Evolutionary conservation across 352 stramenopile species (phyloP).

Genomic region (Bremia lactucae): DNA sequence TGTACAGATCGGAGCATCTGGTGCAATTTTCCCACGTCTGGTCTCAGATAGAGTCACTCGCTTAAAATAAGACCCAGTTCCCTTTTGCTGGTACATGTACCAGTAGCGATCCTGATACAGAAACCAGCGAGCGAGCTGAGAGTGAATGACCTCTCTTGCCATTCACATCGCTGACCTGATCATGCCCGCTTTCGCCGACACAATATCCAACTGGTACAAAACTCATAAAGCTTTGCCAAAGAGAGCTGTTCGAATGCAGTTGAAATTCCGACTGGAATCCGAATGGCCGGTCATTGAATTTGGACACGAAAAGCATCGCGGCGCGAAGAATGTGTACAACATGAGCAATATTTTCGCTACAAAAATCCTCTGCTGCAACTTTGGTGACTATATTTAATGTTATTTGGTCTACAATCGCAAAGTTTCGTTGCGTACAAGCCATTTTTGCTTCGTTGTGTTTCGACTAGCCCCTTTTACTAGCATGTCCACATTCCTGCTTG

Average conservation of each 20-base stretch:
- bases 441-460: conserved; percentile 43
- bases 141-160: conserved; percentile 39
- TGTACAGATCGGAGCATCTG: conserved; percentile 43
- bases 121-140: conserved; percentile 38
- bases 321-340: conserved; percentile 54
- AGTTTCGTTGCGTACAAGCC: conserved; percentile 32
- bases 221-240: conserved; percentile 3
- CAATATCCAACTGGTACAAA: conserved; percentile 9
- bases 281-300: conserved; percentile 30
- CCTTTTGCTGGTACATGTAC: neutral
- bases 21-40: too few species aligned
- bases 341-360: conserved; percentile 55
- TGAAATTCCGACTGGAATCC: too few species aligned
- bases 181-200: conserved; percentile 11
- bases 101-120: conserved; percentile 19
- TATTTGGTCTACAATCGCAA: conserved; percentile 19
- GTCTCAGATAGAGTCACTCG: too few species aligned
- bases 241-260: neutral
- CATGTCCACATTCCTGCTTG: conserved; percentile 31
- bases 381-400: conserved; percentile 52
- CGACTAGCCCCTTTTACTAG: conserved; percentile 30
- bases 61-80: neutral
- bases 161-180: conserved; percentile 8
- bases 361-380: conserved; percentile 67
- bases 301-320: conserved; percentile 10